phyloP scores from a whole-genome alignment of 2,329 filamentous ascomycete species.

The Macrophomina phaseolina region DNA sequence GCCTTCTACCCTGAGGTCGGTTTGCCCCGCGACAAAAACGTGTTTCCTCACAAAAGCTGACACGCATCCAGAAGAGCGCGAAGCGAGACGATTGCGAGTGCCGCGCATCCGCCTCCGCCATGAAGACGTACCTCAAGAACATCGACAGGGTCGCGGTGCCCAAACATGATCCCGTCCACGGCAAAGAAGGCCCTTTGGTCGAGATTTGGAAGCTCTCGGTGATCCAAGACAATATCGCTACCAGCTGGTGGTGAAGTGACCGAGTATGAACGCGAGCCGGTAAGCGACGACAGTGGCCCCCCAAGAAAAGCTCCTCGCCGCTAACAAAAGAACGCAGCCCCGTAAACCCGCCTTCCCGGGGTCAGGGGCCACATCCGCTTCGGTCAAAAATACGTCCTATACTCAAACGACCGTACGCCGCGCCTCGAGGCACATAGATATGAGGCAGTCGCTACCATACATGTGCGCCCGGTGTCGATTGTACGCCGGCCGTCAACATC shows the following conservation, averaged over 20 bases:
- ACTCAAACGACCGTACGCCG: neutral
- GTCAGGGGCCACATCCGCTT: neutral
- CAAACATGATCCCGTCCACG: conserved; percentile 1
- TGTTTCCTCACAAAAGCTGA: neutral
- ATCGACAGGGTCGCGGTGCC: conserved; percentile 4
- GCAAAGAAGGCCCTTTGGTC: conserved; percentile 30
- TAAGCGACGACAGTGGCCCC: neutral
- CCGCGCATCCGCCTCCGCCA: neutral
- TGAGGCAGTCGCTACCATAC: neutral
- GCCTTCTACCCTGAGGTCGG: conserved; percentile 16
- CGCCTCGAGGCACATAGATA: neutral
- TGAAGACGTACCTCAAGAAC: conserved; percentile 14
- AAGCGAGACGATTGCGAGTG: neutral
- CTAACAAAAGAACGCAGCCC: too few relatives aligned
- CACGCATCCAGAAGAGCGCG: neutral
- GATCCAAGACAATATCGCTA: conserved; percentile 10
- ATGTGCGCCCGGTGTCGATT: neutral
- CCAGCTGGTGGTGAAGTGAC: conserved; percentile 1
- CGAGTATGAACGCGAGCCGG: neutral
- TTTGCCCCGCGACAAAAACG: neutral
- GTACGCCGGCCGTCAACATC: neutral
- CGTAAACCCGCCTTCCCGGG: too few relatives aligned
- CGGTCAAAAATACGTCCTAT: neutral
- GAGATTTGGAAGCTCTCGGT: conserved; percentile 28
- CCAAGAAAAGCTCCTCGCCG: too few relatives aligned